Conservation (phyloP, 768 basidiomycete genomes). For the Podaxis carcinomalis region DNA sequence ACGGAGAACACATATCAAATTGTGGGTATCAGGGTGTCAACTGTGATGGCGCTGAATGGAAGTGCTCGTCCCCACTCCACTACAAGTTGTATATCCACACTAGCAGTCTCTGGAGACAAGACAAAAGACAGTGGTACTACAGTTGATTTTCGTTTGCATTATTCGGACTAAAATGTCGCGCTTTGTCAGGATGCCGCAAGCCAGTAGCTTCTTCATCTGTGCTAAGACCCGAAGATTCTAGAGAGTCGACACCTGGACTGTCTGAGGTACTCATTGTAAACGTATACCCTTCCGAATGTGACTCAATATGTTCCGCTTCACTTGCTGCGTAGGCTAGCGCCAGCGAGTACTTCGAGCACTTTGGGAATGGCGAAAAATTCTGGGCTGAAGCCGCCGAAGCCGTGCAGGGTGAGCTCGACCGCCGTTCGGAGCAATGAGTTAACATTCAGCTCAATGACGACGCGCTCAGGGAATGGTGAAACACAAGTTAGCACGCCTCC, state of each 20-base stretch:
- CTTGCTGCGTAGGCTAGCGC: not conserved
- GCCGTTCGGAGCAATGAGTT: not conserved
- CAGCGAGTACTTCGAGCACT: not conserved
- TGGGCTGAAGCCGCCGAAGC: slow-evolving; percentile 1
- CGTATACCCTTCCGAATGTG: not conserved
- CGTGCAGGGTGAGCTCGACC: not conserved
- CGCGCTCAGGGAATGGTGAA: not conserved
- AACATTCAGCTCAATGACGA: not conserved
- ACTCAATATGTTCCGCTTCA: not conserved
- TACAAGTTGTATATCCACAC: not conserved
- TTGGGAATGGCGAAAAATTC: not conserved
- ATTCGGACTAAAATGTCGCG: not conserved
- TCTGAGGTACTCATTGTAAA: not conserved
- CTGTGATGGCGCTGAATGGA: not conserved
- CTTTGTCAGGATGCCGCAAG: not conserved
- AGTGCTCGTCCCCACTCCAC: not conserved
- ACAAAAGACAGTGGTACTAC: not conserved
- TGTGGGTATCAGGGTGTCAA: not conserved
- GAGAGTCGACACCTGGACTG: not conserved
- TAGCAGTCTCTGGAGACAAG: not conserved
- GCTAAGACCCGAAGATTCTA: not conserved
- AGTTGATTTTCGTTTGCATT: too few relatives aligned
- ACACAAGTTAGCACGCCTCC: not conserved
- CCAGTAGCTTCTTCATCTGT: not conserved
- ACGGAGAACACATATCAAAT: not conserved